A percentile compares a stretch with the other conserved stretches of the same genome.
Conservation (phyloP, 148 eudicot genomes). For the Selenicereus undatus region DNA sequence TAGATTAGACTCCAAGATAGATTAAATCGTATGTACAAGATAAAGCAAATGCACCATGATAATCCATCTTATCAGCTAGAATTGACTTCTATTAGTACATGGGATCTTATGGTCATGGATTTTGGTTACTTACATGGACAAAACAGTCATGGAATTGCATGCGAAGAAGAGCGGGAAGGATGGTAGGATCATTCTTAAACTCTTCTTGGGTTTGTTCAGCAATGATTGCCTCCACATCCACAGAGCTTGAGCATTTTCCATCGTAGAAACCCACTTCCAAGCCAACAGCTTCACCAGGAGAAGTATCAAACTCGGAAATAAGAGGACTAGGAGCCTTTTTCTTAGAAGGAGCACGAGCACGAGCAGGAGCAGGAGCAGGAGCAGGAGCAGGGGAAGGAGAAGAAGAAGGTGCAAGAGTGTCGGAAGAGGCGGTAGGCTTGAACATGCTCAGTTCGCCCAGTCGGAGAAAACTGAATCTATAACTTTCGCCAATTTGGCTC, state of each 20-base stretch:
- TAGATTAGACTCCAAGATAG: background rate
- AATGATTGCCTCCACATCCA: constrained; percentile 16
- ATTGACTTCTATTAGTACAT: too few species aligned
- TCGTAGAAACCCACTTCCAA: constrained; percentile 10
- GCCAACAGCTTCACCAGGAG: background rate
- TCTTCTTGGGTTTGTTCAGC: background rate
- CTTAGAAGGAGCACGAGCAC: background rate
- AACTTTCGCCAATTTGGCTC: constrained; percentile 7
- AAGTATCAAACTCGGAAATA: background rate
- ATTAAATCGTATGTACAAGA: background rate
- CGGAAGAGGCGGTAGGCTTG: background rate
- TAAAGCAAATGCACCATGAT: background rate
- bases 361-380: constrained; percentile 9
- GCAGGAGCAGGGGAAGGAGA: constrained; percentile 5
- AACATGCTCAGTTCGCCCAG: background rate
- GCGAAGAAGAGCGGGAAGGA: constrained; percentile 25
- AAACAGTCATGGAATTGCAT: constrained; percentile 26
- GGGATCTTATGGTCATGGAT: too few species aligned
- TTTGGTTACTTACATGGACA: constrained; percentile 12
- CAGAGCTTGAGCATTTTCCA: background rate
- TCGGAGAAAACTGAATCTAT: background rate
- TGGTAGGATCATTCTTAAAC: constrained; percentile 6
- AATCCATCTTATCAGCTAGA: too few species aligned
- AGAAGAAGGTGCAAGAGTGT: background rate
- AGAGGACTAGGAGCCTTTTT: background rate